These are phyloP conservation scores for Ambrosia trifida DNA, from an alignment of 129 eudicot genomes.

Conservation along the genomic window DNA sequence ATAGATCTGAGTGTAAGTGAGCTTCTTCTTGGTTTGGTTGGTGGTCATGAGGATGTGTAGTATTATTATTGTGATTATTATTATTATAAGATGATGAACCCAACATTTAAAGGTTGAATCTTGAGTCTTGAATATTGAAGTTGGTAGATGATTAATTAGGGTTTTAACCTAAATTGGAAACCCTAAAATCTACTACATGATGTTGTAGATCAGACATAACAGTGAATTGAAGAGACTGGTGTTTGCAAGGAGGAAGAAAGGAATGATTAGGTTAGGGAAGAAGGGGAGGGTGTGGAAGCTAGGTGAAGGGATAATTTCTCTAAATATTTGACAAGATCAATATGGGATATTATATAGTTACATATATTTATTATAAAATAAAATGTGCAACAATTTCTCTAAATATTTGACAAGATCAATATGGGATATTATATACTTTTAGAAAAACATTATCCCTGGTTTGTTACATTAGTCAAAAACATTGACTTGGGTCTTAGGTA, in stretches of 20 bases:
- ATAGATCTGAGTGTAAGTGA: conserved; percentile 35
- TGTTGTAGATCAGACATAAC: conserved; percentile 17
- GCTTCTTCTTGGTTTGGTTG: conserved; percentile 10
- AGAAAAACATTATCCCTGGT: neutral
- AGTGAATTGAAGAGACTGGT: conserved; percentile 29
- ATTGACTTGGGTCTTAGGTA: too few relatives aligned
- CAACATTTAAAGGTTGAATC: conserved; percentile 28
- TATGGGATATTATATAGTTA: conserved; percentile 11
- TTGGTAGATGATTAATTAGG: neutral
- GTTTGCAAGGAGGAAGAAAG: conserved; percentile 5
- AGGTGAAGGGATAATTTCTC: conserved; percentile 28
- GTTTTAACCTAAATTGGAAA: conserved; percentile 14
- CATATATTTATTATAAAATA: neutral
- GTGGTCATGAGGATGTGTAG: conserved; percentile 12
- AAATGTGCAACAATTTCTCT: neutral
- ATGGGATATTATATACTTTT: neutral
- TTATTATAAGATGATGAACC: conserved; percentile 29
- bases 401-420: neutral
- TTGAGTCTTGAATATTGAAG: conserved; percentile 3
- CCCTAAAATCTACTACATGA: conserved; percentile 13
- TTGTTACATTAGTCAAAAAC: too few relatives aligned
- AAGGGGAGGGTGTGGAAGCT: conserved; percentile 18
- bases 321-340: too few relatives aligned
- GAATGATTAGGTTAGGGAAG: conserved; percentile 19
- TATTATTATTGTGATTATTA: too few relatives aligned